Conservation (phyloP, 2,329 filamentous ascomycete species). For the Hypoxylon sp. region DNA sequence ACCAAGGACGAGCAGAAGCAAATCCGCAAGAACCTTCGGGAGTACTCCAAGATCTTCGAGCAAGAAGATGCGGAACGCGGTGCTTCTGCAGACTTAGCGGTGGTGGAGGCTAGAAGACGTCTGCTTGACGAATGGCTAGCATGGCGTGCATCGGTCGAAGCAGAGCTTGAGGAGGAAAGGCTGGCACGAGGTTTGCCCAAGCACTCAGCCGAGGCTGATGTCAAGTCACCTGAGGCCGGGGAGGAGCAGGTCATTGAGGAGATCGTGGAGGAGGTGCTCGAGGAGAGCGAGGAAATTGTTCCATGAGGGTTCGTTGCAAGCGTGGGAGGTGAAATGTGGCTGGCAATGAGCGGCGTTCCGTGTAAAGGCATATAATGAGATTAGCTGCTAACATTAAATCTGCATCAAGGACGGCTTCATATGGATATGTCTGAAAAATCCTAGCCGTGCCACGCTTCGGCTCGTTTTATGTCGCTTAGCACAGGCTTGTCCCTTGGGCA, state of each 20-base stretch:
- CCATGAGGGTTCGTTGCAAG: constrained; percentile 37
- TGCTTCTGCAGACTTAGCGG: constrained; percentile 92
- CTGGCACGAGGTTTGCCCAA: constrained; percentile 74
- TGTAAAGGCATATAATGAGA: constrained; percentile 46
- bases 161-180: constrained; percentile 79
- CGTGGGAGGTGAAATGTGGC: constrained; percentile 10
- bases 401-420: constrained; percentile 24
- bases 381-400: constrained; percentile 35
- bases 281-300: constrained; percentile 86
- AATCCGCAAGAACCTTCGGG: constrained; percentile 97
- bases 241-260: constrained; percentile 88
- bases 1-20: constrained; percentile 97
- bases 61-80: constrained; percentile 95
- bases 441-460: background rate
- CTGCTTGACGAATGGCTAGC: constrained; percentile 89
- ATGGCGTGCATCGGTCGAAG: constrained; percentile 82
- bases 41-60: constrained; percentile 95
- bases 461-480: background rate
- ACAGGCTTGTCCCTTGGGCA: background rate
- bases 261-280: constrained; percentile 84
- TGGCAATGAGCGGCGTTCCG: constrained; percentile 45
- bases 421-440: background rate
- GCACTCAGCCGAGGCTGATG: constrained; percentile 72
- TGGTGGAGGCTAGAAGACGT: constrained; percentile 87
- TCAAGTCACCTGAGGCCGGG: constrained; percentile 71